Base-by-base conservation (phyloP, 2,329 filamentous ascomycete genomes). In the Emergomyces pasteurianus region DNA sequence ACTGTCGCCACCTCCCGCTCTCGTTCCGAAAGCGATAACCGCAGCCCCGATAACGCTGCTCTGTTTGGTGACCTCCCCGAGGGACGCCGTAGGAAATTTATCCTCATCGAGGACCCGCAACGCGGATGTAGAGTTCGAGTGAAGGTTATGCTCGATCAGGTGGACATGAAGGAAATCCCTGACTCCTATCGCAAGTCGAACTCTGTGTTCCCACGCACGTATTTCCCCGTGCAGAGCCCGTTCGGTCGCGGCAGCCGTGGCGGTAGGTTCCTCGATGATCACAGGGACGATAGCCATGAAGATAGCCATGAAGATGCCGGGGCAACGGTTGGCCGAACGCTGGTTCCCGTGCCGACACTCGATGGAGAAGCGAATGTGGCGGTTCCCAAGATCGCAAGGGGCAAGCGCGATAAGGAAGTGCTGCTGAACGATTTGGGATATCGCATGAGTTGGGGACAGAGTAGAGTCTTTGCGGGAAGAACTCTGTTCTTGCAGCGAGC, bases 401-500 rank as follows among this genome's bases (percentile, higher is more conserved):
- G 80, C 52, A 83, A 85, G 66, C 84, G 90, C 57, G 83, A 81
- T 57, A 94, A 90, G 77, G 92, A 97, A 72, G 86, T 94, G n/a
- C 84, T 89, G 56, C 78, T 97, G 63, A 97, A 97, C 71, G 92
- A 97, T 70, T 78, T 97, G 53, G 92, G 91, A 2, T 95, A 95
- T 73, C 85, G 92, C 54, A 95, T 99, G 89, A 92, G 90, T 56
- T 99, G 94, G 92, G 86, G 92, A 60, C 92, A 97, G 77, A 94
- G 91, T 72, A 83, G 92, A 69, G 89, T 92, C 12, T 96, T 97
- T 78, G 87, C 91, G 1, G 89, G 88, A 14, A 83, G 90, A 67
- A 90, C 87, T 47, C 80, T 96, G 55, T 96, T 96, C 74, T 78
- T 96, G 68, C 92, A 96, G 74, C 86, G 90, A 80, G 92, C 92